Conservation (phyloP, 2,329 filamentous ascomycete genomes). For the Ophiostoma novo-ulmi region DNA sequence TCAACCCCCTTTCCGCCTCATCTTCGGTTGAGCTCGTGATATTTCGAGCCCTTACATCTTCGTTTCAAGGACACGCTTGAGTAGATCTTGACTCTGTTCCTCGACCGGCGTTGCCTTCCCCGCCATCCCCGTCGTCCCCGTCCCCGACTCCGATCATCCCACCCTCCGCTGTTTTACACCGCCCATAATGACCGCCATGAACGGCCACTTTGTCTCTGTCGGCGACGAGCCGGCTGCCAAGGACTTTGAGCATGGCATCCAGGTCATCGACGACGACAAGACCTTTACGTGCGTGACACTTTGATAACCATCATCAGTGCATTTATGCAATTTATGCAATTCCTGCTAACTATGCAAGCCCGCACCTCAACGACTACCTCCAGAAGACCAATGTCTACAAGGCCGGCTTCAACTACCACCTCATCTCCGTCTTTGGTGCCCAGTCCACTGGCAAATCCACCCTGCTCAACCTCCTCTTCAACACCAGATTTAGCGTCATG, state of each 20-base stretch:
- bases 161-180: constrained; percentile 11
- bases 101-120: constrained; percentile 3
- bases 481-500: constrained; percentile 96
- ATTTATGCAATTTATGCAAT: not conserved
- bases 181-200: constrained; percentile 49
- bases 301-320: not conserved
- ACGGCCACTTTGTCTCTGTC: constrained; percentile 73
- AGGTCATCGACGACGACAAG: constrained; percentile 95
- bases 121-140: not conserved
- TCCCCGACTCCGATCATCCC: not conserved
- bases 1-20: not conserved
- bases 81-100: not conserved
- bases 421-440: constrained; percentile 97
- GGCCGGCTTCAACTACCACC: constrained; percentile 96
- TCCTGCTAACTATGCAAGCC: constrained; percentile 43
- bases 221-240: constrained; percentile 59
- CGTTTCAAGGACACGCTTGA: not conserved
- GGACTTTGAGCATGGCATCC: constrained; percentile 86
- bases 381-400: constrained; percentile 72
- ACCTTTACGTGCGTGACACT: constrained; percentile 74
- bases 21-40: not conserved
- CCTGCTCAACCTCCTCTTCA: constrained; percentile 90
- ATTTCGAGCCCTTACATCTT: not conserved
- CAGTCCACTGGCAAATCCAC: constrained; percentile 99
- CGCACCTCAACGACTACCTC: constrained; percentile 76